Evolutionary conservation across 805 yeast species (phyloP).

Genomic region (Wickerhamomyces bovis): DNA sequence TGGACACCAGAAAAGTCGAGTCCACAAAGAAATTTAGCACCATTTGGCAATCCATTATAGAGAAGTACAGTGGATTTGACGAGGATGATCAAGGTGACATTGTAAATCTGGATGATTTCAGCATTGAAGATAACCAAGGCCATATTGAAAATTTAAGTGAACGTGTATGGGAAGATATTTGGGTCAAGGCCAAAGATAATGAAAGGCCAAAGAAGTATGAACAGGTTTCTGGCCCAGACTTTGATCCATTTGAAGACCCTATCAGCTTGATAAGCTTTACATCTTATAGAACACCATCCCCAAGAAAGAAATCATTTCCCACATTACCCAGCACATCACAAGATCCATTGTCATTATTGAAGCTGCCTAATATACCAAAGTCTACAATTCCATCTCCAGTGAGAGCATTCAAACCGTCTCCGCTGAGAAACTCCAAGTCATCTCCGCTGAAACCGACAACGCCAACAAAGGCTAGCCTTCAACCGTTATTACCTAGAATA

Average conservation of each 20-base stretch:
- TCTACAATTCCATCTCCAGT: not conserved
- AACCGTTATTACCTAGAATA: not conserved
- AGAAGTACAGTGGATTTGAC: conserved; percentile 25
- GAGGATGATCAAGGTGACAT: conserved; percentile 31
- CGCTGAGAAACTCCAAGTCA: not conserved
- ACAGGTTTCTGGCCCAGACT: not conserved
- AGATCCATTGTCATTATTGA: not conserved
- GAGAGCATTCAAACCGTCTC: not conserved
- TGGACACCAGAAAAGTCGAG: conserved; percentile 12
- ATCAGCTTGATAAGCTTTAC: conserved; percentile 2
- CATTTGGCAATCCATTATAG: conserved; percentile 29
- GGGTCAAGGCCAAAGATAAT: conserved; percentile 12
- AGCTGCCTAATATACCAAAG: not conserved
- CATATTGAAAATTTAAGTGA: conserved; percentile 12
- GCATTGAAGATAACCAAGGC: conserved; percentile 18
- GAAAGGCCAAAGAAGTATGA: not conserved
- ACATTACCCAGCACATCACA: not conserved
- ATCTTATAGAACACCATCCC: not conserved
- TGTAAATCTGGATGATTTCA: conserved; percentile 19
- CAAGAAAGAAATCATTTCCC: not conserved
- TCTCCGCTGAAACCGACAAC: not conserved
- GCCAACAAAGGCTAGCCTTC: not conserved
- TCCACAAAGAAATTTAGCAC: conserved; percentile 19
- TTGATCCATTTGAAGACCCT: conserved; percentile 4
- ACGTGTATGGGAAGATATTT: conserved; percentile 9